Percentiles rank a stretch among this genome's conserved stretches.
phyloP scores from a whole-genome alignment of 73 alveolate species.

The Stentor coeruleus region DNA sequence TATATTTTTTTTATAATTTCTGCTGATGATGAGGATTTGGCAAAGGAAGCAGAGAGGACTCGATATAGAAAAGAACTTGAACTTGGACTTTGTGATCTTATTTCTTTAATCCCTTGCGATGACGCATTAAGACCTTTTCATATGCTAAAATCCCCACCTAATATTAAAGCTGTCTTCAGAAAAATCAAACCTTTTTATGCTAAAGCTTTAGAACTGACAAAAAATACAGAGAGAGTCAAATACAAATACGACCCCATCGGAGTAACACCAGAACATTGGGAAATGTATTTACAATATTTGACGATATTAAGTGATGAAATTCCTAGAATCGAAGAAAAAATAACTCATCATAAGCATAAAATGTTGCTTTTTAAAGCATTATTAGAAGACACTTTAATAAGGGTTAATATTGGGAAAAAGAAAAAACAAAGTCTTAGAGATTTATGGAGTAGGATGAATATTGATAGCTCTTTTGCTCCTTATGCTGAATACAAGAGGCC shows the following conservation, averaged over 20 bases:
- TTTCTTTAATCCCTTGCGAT: constrained; percentile 46
- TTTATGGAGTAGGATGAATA: neutral
- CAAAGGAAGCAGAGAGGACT: constrained; percentile 28
- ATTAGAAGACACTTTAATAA: neutral
- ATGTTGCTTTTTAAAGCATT: neutral
- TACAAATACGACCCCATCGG: constrained; percentile 13
- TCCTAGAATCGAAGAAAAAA: neutral
- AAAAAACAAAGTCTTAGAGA: neutral
- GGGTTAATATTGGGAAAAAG: neutral
- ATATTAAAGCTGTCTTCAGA: neutral
- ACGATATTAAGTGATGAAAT: neutral
- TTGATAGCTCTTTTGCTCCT: constrained; percentile 7
- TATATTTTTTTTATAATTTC: constrained; percentile 30
- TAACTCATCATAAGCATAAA: neutral
- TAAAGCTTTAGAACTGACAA: neutral
- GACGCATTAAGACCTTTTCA: constrained; percentile 35
- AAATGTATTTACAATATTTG: neutral
- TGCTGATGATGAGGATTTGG: constrained; percentile 24
- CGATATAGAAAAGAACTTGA: constrained; percentile 32
- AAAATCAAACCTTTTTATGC: neutral
- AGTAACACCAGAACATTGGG: constrained; percentile 1
- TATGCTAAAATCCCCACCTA: neutral
- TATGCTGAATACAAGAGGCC: constrained; percentile 5
- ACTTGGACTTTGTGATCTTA: constrained; percentile 39
- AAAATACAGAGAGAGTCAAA: neutral